Evolutionary conservation across 768 basidiomycete genomes (phyloP).

Genomic region (Amanita exitialis): DNA sequence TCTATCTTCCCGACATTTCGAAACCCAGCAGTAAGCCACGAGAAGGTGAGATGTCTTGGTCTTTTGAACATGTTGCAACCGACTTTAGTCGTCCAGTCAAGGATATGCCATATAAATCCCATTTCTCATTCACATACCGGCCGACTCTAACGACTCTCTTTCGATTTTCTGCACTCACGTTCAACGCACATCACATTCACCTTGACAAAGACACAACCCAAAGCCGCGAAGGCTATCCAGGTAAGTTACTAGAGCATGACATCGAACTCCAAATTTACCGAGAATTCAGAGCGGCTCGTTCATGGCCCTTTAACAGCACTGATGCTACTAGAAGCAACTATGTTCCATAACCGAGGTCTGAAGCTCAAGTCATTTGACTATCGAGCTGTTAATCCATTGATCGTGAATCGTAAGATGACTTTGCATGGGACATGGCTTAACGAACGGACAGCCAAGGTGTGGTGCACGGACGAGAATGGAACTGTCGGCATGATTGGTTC

Average conservation of each 20-base stretch:
- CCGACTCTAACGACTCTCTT: constrained; percentile 70
- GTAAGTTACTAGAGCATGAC: constrained; percentile 23
- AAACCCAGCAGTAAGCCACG: constrained; percentile 8
- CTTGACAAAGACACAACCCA: constrained; percentile 68
- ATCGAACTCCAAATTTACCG: neutral
- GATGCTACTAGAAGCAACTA: constrained; percentile 59
- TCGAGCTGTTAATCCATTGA: constrained; percentile 54
- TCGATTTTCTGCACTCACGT: constrained; percentile 79
- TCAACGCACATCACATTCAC: constrained; percentile 81
- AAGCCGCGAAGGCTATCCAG: constrained; percentile 61
- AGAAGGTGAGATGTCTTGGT: neutral
- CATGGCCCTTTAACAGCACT: constrained; percentile 78
- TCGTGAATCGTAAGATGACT: constrained; percentile 39
- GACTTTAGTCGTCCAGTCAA: constrained; percentile 8
- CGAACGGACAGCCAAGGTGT: constrained; percentile 32
- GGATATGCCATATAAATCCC: constrained; percentile 31
- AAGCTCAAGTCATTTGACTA: constrained; percentile 52
- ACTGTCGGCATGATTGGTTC: constrained; percentile 62
- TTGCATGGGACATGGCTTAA: constrained; percentile 37
- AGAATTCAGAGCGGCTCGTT: constrained; percentile 58
- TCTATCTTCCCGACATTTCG: constrained; percentile 36
- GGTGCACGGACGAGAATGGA: constrained; percentile 46
- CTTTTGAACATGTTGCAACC: constrained; percentile 10
- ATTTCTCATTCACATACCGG: constrained; percentile 57
- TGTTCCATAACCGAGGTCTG: constrained; percentile 36